Evolutionary conservation across 108 stramenopile species (phyloP), one percentile per base, ranked within the genome.

Genomic region (Seminavis robusta): DNA sequence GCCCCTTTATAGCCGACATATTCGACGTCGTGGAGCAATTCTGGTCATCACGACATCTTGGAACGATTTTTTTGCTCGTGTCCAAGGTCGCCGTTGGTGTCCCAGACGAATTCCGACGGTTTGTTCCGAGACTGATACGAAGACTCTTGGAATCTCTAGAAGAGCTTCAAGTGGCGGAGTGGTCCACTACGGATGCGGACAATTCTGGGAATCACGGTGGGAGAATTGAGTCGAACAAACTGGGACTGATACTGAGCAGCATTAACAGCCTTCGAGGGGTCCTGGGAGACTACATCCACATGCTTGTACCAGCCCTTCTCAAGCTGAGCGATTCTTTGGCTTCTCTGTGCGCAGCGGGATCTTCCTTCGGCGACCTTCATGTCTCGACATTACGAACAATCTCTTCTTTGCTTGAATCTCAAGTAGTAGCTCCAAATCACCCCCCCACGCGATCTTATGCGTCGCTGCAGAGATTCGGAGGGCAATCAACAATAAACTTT

Each of bases 1-100:
- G 91, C 8, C 94, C 94, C 17, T 98, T 91, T 61, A 61, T 98
- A 1, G 68, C 84, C 5, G 81, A 75, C 17, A 93, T 99, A 45
- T 95, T 98, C 59, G 83, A 92, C 29, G 73, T 96, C 8, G 77
- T 95, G 4, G 79, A 77, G 36, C 74, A 87, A 34, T 94, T 92
- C 56, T 98, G 98, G 98, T 53, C 67, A 25, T 77, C 83, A 9
- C 72, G 83, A 29, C 94, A 98, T 62, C 69, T 96, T 25, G 80
- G 81, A 36, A 86, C 92, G 19, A 71, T 95, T 21, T 81, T 97
- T 42, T 74, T 65, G 7, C 61, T 95, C 41, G 68, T 96, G 11
- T 79, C 92, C 36, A 76, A 84, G 56, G 74, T 97, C 55, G 94
- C 97, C 34, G 42, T 62, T 8, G 77, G 85, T 33, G 67, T 94